phyloP scores from a whole-genome alignment of 2,329 filamentous ascomycete species.

The Colletotrichum spaethianum region DNA sequence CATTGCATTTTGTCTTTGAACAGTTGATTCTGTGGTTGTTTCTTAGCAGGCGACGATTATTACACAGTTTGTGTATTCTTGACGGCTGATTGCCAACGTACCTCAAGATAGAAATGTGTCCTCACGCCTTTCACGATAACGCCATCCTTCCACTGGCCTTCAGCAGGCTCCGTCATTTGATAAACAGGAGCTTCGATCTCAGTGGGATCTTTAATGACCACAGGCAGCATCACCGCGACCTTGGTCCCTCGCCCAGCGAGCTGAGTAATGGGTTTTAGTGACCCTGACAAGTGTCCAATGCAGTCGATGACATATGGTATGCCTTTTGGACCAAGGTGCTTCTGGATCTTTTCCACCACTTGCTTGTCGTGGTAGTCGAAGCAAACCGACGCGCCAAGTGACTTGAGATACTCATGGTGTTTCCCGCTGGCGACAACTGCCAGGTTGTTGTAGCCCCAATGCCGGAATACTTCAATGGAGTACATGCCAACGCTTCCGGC shows the following conservation, averaged over 20 bases:
- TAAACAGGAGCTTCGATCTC: conserved; percentile 65
- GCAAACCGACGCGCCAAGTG: conserved; percentile 59
- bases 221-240: conserved; percentile 72
- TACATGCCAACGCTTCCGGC: conserved; percentile 67
- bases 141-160: conserved; percentile 64
- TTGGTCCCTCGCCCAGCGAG: conserved; percentile 64
- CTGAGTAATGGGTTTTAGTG: conserved; percentile 63
- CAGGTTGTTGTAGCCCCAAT: conserved; percentile 68
- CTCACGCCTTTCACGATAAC: conserved; percentile 68
- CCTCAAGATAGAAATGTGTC: conserved; percentile 67
- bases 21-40: conserved; percentile 62
- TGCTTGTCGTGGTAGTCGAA: conserved; percentile 62
- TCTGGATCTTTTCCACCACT: conserved; percentile 54
- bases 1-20: conserved; percentile 69
- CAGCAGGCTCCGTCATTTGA: conserved; percentile 63
- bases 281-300: conserved; percentile 64
- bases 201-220: conserved; percentile 68
- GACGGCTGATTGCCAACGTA: conserved; percentile 46
- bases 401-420: conserved; percentile 60
- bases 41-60: not conserved
- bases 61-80: not conserved
- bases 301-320: conserved; percentile 68
- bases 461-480: conserved; percentile 63
- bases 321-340: conserved; percentile 43
- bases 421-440: conserved; percentile 61